Conservation (phyloP, 2,329 filamentous ascomycete species). For the Passalora sequoiae region DNA sequence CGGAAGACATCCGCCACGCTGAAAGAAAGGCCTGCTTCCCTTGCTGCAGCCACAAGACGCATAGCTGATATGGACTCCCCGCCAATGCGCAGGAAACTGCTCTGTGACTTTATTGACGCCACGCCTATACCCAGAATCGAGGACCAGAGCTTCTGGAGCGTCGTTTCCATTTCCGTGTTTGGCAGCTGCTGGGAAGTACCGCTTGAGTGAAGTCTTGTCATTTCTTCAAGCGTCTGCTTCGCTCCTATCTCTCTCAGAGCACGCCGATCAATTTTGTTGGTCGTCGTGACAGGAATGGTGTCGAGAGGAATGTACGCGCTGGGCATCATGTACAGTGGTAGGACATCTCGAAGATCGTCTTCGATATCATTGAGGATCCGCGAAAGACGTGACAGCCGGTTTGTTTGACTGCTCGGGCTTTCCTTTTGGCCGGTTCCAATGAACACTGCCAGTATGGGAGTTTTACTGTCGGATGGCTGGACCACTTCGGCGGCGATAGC, state of each 20-base stretch:
- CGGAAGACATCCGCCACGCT: constrained; percentile 41
- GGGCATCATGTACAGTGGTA: constrained; percentile 73
- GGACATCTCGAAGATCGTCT: constrained; percentile 43
- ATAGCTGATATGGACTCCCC: constrained; percentile 70
- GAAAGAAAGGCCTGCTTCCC: constrained; percentile 34
- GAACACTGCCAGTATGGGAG: constrained; percentile 5
- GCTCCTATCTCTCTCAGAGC: constrained; percentile 44
- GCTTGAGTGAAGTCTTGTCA: constrained; percentile 11
- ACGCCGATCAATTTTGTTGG: constrained; percentile 64
- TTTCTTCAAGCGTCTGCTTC: constrained; percentile 41
- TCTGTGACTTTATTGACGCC: constrained; percentile 51
- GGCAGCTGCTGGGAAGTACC: constrained; percentile 26
- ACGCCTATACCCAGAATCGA: constrained; percentile 43
- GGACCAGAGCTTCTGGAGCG: constrained; percentile 51
- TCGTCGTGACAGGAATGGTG: constrained; percentile 61
- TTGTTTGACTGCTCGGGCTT: neutral
- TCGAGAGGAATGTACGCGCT: constrained; percentile 64
- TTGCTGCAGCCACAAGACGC: constrained; percentile 38
- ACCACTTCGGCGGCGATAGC: constrained; percentile 3
- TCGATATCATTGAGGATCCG: constrained; percentile 4
- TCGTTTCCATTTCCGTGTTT: constrained; percentile 53
- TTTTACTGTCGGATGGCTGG: neutral
- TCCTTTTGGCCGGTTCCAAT: neutral
- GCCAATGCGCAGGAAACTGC: constrained; percentile 68
- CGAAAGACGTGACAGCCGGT: neutral